Evolutionary conservation across 306 rosid species (phyloP).

Genomic region (Trifolium fragiferum): DNA sequence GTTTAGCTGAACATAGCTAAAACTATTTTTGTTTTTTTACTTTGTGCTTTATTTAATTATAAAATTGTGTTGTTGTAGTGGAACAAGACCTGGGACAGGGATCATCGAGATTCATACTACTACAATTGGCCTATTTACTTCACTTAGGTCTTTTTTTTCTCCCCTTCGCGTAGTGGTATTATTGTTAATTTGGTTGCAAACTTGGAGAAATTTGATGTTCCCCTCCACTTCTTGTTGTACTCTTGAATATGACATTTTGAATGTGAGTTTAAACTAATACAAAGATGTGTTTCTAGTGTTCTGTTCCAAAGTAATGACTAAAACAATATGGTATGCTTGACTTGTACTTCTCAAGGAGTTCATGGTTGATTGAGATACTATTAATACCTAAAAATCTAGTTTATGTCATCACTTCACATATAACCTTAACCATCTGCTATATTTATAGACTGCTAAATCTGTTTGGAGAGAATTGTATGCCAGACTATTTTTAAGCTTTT

Average conservation of each 20-base stretch:
- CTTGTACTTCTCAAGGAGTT: constrained; percentile 4
- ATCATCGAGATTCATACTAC: constrained; percentile 67
- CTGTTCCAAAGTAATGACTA: neutral
- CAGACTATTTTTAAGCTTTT: neutral
- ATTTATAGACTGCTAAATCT: neutral
- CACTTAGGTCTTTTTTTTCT: constrained; percentile 52
- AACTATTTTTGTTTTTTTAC: neutral
- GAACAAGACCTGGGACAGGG: constrained; percentile 80
- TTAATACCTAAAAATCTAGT: neutral
- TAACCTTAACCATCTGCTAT: neutral
- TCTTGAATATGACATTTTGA: neutral
- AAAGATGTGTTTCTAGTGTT: constrained; percentile 1
- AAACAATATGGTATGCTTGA: neutral
- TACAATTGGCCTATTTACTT: constrained; percentile 79
- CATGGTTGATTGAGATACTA: constrained; percentile 22
- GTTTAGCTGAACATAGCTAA: constrained; percentile 17
- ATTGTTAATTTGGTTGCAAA: constrained; percentile 36
- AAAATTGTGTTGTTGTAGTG: constrained; percentile 67
- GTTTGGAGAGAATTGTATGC: neutral
- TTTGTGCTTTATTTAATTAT: constrained; percentile 29
- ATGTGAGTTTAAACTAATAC: constrained; percentile 6
- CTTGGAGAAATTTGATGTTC: constrained; percentile 30
- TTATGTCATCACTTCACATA: neutral
- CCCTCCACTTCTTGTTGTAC: constrained; percentile 7
- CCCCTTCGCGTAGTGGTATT: constrained; percentile 13